phyloP scores from a whole-genome alignment of 805 yeast species.

The Scheffersomyces coipomensis region DNA sequence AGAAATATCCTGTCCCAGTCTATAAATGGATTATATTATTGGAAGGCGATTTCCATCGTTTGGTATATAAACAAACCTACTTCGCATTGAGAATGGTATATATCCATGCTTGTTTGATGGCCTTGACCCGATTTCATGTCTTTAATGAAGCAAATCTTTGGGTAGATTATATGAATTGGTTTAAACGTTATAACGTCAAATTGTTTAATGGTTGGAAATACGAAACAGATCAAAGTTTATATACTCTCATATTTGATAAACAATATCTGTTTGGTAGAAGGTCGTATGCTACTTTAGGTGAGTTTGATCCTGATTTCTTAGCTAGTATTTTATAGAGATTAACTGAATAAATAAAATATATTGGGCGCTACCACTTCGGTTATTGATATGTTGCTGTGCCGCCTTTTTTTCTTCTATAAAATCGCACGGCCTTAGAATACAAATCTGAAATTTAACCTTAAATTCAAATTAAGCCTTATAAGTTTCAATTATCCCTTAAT shows the following conservation, averaged over 20 bases:
- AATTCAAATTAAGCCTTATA: too few relatives aligned
- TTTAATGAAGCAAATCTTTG: slow-evolving; percentile 21
- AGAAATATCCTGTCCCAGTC: slow-evolving; percentile 29
- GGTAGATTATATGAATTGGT: slow-evolving; percentile 24
- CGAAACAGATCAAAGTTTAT: neutral
- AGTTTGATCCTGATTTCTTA: neutral
- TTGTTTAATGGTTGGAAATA: slow-evolving; percentile 1
- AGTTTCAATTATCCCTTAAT: too few relatives aligned
- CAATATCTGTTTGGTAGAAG: neutral
- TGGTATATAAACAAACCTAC: slow-evolving; percentile 18
- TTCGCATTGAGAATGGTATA: slow-evolving; percentile 25
- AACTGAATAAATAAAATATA: too few relatives aligned
- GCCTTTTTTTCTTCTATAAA: too few relatives aligned
- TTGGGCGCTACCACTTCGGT: too few relatives aligned
- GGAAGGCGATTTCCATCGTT: slow-evolving; percentile 11
- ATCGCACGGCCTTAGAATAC: too few relatives aligned
- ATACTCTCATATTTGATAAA: neutral
- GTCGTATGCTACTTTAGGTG: neutral
- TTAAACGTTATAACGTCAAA: slow-evolving; percentile 2
- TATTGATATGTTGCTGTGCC: too few relatives aligned
- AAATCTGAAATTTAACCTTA: too few relatives aligned
- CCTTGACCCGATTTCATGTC: slow-evolving; percentile 19
- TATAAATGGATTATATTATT: slow-evolving; percentile 24
- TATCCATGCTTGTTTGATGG: slow-evolving; percentile 16
- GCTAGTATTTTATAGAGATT: too few relatives aligned